These are phyloP conservation scores for Galeopsis tetrahit DNA, from an alignment of 257 asterid genomes.

Conservation along the genomic window DNA sequence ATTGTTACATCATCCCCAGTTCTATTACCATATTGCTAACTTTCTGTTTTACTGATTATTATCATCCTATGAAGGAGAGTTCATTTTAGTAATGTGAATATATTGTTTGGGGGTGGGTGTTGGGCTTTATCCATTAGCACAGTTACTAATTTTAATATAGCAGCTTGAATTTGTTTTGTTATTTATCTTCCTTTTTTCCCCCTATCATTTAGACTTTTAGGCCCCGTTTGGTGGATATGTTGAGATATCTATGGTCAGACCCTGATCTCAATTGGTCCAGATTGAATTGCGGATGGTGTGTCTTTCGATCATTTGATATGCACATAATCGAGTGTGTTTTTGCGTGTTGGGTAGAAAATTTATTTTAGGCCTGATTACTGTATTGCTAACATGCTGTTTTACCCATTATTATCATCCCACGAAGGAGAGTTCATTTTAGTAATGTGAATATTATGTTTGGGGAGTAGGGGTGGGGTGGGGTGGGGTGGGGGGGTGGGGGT, in stretches of 20 bases:
- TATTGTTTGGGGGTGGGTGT: neutral
- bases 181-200: neutral
- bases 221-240: neutral
- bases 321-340: too few species aligned
- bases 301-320: too few species aligned
- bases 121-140: neutral
- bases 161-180: neutral
- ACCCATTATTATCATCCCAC: slow-evolving; percentile 9
- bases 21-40: slow-evolving; percentile 2
- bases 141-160: neutral
- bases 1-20: neutral
- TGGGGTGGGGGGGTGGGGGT: neutral
- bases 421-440: neutral
- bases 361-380: neutral
- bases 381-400: slow-evolving; percentile 22
- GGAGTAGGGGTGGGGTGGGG: neutral
- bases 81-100: slow-evolving; percentile 10
- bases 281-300: too few species aligned
- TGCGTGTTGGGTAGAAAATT: too few species aligned
- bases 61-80: neutral
- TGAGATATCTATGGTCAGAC: too few species aligned
- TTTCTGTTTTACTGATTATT: slow-evolving; percentile 27
- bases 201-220: neutral
- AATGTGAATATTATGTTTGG: neutral
- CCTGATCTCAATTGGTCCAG: too few species aligned